phyloP scores from a whole-genome alignment of 202 grass and related monocot species.

The Setaria italica region DNA sequence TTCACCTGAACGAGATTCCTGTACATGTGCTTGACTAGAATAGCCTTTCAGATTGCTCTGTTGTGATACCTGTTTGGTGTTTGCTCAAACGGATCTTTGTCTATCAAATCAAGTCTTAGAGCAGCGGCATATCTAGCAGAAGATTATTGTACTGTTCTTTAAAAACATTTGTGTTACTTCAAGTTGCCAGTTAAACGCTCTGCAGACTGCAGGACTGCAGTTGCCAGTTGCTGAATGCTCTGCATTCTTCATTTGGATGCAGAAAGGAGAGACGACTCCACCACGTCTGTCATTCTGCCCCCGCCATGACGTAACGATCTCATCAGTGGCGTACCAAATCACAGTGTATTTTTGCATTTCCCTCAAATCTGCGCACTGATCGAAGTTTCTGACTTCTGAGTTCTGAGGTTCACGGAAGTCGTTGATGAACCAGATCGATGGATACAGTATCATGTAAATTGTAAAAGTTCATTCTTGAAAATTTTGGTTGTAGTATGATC shows the following conservation, averaged over 20 bases:
- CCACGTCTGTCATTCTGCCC: not conserved
- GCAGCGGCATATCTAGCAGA: not conserved
- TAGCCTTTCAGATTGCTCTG: not conserved
- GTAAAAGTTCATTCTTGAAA: not conserved
- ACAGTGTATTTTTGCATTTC: too few relatives aligned
- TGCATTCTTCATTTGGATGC: not conserved
- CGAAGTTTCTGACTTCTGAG: not conserved
- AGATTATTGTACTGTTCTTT: not conserved
- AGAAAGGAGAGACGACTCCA: not conserved
- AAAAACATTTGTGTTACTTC: not conserved
- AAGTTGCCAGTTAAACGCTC: not conserved
- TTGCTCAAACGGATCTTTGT: not conserved
- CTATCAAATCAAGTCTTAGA: not conserved
- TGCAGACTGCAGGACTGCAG: not conserved
- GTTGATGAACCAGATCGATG: not conserved
- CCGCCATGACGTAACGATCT: too few relatives aligned
- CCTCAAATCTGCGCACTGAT: not conserved
- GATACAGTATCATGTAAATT: not conserved
- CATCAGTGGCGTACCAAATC: too few relatives aligned
- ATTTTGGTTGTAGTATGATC: not conserved
- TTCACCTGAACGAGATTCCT: not conserved
- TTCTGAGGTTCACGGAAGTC: not conserved
- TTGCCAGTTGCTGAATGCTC: not conserved
- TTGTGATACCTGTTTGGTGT: not conserved
- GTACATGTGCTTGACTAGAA: conserved; percentile 5